These are phyloP conservation scores for Ogataea henricii DNA, from an alignment of 805 yeast species.

Conservation along the genomic window DNA sequence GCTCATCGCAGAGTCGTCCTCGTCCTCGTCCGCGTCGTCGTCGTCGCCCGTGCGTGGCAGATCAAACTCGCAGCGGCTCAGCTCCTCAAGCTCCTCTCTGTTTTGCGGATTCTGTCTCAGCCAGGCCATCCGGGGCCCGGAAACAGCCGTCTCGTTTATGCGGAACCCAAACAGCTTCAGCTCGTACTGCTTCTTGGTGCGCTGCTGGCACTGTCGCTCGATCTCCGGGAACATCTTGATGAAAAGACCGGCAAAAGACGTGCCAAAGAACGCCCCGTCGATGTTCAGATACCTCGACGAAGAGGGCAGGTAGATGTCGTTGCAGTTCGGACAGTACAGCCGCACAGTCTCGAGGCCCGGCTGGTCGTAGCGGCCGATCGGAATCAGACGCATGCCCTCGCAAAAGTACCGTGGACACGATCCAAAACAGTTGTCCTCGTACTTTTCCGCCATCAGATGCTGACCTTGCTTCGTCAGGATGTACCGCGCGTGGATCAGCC, in stretches of 20 bases:
- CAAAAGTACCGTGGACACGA: conserved; percentile 88
- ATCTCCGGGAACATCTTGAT: conserved; percentile 90
- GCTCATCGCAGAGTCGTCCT: conserved; percentile 22
- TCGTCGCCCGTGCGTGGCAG: conserved; percentile 42
- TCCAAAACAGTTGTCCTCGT: conserved; percentile 87
- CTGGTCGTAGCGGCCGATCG: conserved; percentile 87
- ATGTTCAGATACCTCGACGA: conserved; percentile 83
- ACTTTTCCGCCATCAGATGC: conserved; percentile 90
- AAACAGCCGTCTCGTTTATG: conserved; percentile 67
- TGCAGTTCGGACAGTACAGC: conserved; percentile 91
- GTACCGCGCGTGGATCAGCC: conserved; percentile 90
- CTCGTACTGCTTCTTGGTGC: conserved; percentile 61
- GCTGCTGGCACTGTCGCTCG: conserved; percentile 68
- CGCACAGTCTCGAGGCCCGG: conserved; percentile 92
- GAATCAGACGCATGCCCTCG: conserved; percentile 85
- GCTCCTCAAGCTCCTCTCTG: conserved; percentile 62
- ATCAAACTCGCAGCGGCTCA: conserved; percentile 61
- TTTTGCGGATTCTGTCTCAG: conserved; percentile 74
- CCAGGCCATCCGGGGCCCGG: conserved; percentile 98
- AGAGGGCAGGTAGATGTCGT: conserved; percentile 85
- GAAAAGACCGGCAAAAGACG: conserved; percentile 91
- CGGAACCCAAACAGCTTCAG: conserved; percentile 87
- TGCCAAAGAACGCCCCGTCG: conserved; percentile 97
- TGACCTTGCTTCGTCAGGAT: conserved; percentile 88
- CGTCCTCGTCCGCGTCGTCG: conserved; percentile 23